Conservation (phyloP, 768 basidiomycete species). For the Gelatoporia subvermispora region DNA sequence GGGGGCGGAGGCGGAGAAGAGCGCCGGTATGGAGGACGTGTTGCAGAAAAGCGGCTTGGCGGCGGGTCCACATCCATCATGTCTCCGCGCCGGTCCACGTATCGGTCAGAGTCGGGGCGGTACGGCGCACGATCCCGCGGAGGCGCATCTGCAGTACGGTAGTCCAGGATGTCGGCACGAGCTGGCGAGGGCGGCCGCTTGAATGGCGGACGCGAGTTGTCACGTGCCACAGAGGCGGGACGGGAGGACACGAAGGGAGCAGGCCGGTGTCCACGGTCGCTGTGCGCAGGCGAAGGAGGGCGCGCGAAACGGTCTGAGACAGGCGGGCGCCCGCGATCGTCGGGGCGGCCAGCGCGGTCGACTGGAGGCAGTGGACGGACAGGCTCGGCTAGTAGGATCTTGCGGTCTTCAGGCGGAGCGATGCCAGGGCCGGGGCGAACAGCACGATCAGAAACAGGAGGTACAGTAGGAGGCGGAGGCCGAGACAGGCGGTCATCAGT, state of each 20-base stretch:
- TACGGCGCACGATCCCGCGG: conserved; percentile 8
- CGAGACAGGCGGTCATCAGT: conserved; percentile 13
- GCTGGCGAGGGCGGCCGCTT: conserved; percentile 17
- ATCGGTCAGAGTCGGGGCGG: conserved; percentile 16
- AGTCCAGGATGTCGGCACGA: conserved; percentile 15
- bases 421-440: neutral
- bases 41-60: conserved; percentile 4
- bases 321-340: conserved; percentile 21
- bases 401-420: conserved; percentile 11
- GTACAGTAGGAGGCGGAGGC: conserved; percentile 5
- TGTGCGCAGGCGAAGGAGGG: conserved; percentile 1
- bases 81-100: conserved; percentile 19
- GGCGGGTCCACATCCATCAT: conserved; percentile 22
- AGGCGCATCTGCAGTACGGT: conserved; percentile 7
- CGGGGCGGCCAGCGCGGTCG: conserved; percentile 13
- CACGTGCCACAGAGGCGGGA: conserved; percentile 20
- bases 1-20: conserved; percentile 13
- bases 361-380: conserved; percentile 7
- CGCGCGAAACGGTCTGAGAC: conserved; percentile 11
- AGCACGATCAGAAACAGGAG: conserved; percentile 7
- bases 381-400: conserved; percentile 8
- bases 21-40: conserved; percentile 14
- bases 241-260: conserved; percentile 12
- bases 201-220: conserved; percentile 13
- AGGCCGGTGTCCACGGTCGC: conserved; percentile 3